Evolutionary conservation across 768 basidiomycete species (phyloP).

Genomic region (Panaeolus papilionaceus): DNA sequence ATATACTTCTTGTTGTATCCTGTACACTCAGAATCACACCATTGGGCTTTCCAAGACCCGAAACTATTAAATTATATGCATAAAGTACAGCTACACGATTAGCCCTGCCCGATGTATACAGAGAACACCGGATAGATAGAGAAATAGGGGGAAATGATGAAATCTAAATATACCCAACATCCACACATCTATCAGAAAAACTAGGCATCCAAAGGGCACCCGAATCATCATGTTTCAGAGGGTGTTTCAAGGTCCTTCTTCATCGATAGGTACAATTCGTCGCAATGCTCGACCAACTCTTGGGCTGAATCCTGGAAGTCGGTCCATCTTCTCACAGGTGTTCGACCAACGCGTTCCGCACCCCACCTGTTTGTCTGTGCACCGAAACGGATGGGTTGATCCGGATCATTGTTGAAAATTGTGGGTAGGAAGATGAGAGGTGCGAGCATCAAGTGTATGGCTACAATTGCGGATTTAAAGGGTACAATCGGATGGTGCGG

Average conservation of each 20-base stretch:
- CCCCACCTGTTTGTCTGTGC: slow-evolving; percentile 67
- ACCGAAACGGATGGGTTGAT: slow-evolving; percentile 53
- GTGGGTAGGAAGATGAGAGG: slow-evolving; percentile 53
- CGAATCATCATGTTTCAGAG: neutral
- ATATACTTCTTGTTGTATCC: neutral
- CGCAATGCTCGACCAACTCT: slow-evolving; percentile 59
- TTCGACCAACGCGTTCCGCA: slow-evolving; percentile 52
- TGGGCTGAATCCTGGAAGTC: slow-evolving; percentile 52
- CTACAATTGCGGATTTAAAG: slow-evolving; percentile 70
- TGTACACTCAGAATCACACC: neutral
- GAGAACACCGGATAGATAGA: too few species aligned
- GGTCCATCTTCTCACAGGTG: slow-evolving; percentile 57
- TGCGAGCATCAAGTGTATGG: slow-evolving; percentile 70
- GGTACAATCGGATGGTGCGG: slow-evolving; percentile 65
- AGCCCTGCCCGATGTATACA: too few species aligned
- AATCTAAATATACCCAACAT: too few species aligned
- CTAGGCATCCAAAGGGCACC: too few species aligned
- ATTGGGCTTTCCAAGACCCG: neutral
- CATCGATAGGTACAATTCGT: slow-evolving; percentile 52
- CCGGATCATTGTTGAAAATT: slow-evolving; percentile 24
- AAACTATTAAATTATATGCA: too few species aligned
- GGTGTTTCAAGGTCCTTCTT: slow-evolving; percentile 25
- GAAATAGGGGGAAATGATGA: too few species aligned
- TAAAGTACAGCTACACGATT: too few species aligned
- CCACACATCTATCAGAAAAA: too few species aligned